Evolutionary conservation across 352 stramenopile species (phyloP).

Genomic region (Phytophthora pini): DNA sequence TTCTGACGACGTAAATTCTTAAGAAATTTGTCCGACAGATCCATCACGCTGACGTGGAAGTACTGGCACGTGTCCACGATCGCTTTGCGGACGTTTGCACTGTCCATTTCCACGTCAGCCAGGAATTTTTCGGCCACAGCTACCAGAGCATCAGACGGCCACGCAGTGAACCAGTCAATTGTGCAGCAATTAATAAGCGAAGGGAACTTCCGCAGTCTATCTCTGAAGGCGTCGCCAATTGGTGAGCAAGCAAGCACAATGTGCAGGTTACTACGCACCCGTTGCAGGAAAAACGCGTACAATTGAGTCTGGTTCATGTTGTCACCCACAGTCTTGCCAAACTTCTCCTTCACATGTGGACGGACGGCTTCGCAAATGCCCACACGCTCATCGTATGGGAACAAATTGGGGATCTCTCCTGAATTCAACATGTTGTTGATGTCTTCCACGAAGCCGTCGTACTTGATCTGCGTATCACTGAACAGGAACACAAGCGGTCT

Average conservation of each 20-base stretch:
- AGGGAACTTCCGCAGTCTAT: conserved; percentile 95
- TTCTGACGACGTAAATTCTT: conserved; percentile 89
- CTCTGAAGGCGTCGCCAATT: conserved; percentile 94
- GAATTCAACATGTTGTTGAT: conserved; percentile 98
- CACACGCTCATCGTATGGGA: conserved; percentile 92
- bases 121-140: conserved; percentile 95
- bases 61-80: conserved; percentile 94
- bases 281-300: conserved; percentile 94
- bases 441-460: conserved; percentile 96
- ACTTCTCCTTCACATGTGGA: conserved; percentile 92
- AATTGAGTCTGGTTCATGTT: conserved; percentile 92
- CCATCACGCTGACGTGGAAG: conserved; percentile 93
- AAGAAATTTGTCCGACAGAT: conserved; percentile 87
- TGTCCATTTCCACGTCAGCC: conserved; percentile 90
- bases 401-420: conserved; percentile 96
- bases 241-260: conserved; percentile 95
- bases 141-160: conserved; percentile 92
- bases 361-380: conserved; percentile 92
- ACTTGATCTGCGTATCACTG: conserved; percentile 96
- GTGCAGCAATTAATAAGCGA: conserved; percentile 97
- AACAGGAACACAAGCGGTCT: conserved; percentile 94
- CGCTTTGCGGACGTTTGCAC: conserved; percentile 58
- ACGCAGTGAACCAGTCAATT: conserved; percentile 98
- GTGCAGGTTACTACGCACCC: conserved; percentile 92
- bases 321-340: conserved; percentile 89